Percentiles rank a stretch among this genome's conserved stretches.
Evolutionary conservation across 2,329 filamentous ascomycete genomes (phyloP).

Genomic region (Aureobasidium subglaciale): DNA sequence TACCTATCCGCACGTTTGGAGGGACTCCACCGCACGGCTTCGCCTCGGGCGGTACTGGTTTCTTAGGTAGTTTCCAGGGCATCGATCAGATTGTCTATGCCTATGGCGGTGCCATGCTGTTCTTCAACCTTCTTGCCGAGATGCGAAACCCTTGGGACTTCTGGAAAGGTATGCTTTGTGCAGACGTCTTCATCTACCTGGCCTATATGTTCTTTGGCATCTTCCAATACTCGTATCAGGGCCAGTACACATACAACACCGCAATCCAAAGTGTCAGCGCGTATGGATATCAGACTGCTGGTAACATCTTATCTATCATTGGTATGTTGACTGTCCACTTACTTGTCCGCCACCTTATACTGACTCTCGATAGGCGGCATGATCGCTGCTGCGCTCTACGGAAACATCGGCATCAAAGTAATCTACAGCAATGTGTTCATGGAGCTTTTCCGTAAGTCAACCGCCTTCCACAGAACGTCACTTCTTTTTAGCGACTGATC

Average conservation of each 20-base stretch:
- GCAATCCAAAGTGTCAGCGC: conserved; percentile 35
- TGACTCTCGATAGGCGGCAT: conserved; percentile 19
- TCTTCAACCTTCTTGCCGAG: conserved; percentile 52
- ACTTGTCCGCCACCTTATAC: not conserved
- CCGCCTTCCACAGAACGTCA: too few relatives aligned
- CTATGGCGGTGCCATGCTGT: conserved; percentile 53
- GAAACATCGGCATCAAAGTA: conserved; percentile 41
- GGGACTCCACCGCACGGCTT: conserved; percentile 30
- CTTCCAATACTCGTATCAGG: conserved; percentile 42
- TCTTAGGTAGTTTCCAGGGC: conserved; percentile 40
- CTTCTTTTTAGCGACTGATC: too few relatives aligned
- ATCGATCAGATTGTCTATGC: conserved; percentile 48
- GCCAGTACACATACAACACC: conserved; percentile 39
- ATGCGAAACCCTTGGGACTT: conserved; percentile 45
- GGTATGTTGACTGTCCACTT: conserved; percentile 15
- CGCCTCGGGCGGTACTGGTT: conserved; percentile 30
- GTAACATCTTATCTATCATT: conserved; percentile 35
- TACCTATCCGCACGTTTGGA: conserved; percentile 32
- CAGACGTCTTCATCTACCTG: conserved; percentile 43
- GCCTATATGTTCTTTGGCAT: conserved; percentile 44
- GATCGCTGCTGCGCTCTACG: conserved; percentile 37
- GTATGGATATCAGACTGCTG: conserved; percentile 34
- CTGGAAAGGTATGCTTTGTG: conserved; percentile 40
- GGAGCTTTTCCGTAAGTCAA: conserved; percentile 36
- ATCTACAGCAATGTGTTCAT: conserved; percentile 49